These are phyloP conservation scores for Astrothelium macrocarpum DNA, from an alignment of 495 filamentous ascomycete species.

Conservation along the genomic window DNA sequence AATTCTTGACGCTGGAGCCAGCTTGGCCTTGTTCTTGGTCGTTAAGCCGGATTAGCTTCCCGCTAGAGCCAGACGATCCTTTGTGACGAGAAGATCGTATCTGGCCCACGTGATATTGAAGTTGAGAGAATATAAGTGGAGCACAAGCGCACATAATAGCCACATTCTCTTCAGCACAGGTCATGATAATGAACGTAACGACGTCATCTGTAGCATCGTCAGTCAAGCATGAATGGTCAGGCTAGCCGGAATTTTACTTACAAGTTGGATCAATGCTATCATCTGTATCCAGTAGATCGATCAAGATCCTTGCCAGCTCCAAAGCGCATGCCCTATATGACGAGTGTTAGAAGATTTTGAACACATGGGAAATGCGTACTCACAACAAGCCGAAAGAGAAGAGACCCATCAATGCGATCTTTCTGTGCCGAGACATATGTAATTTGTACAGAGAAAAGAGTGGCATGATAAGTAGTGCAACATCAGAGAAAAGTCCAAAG, in stretches of 20 bases:
- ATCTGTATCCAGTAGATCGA: background rate
- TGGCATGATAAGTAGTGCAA: background rate
- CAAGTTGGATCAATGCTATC: background rate
- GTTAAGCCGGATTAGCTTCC: too few relatives aligned
- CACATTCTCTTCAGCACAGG: background rate
- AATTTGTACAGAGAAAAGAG: background rate
- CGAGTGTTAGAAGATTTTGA: background rate
- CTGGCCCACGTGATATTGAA: background rate
- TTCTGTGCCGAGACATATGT: background rate
- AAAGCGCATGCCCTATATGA: background rate
- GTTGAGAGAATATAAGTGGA: background rate
- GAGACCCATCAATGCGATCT: background rate
- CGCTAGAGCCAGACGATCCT: too few relatives aligned
- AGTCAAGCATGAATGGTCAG: background rate
- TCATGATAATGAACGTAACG: background rate
- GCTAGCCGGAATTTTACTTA: background rate
- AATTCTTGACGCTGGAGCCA: too few relatives aligned
- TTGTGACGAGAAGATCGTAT: background rate
- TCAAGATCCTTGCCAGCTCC: background rate
- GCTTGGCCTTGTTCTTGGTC: too few relatives aligned
- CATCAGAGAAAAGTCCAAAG: background rate
- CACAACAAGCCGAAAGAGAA: background rate
- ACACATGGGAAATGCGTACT: background rate
- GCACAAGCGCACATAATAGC: background rate
- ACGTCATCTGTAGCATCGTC: background rate